Evolutionary conservation across 192 early-diverging fungal species (phyloP).

Genomic region (Piromyces sp.): DNA sequence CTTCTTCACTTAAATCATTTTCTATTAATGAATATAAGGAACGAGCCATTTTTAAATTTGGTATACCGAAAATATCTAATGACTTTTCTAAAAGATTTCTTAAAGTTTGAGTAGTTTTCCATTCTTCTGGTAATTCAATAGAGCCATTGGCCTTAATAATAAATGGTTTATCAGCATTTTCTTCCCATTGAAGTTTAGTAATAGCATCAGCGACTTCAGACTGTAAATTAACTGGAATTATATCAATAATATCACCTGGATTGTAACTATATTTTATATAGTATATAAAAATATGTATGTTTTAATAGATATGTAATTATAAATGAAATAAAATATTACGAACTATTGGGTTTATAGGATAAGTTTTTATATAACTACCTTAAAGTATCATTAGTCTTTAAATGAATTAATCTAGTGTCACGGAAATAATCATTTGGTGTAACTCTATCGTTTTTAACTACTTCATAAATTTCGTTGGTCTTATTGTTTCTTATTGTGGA

Average conservation of each 20-base stretch:
- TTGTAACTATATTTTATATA: slow-evolving; percentile 23
- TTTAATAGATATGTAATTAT: no score
- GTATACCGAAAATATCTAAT: slow-evolving; percentile 59
- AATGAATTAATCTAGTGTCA: background rate
- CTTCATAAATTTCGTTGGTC: background rate
- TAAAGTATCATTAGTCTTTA: background rate
- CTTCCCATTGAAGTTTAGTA: slow-evolving; percentile 46
- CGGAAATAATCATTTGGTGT: background rate
- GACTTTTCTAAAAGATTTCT: slow-evolving; percentile 53
- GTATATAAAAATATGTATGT: no score
- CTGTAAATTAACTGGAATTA: slow-evolving; percentile 53
- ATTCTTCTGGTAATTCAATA: slow-evolving; percentile 25
- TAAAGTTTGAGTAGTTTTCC: slow-evolving; percentile 34
- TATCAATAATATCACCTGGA: slow-evolving; percentile 64
- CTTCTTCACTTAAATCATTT: background rate
- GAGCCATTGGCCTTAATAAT: slow-evolving; percentile 26
- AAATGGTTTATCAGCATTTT: slow-evolving; percentile 41
- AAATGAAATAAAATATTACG: no score
- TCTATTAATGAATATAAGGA: background rate
- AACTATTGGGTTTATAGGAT: no score
- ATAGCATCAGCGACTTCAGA: slow-evolving; percentile 55
- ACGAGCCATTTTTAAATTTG: background rate
- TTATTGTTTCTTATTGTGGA: background rate
- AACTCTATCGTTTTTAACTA: background rate
- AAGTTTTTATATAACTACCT: background rate